These are phyloP conservation scores for Solanum corneliomulleri DNA, from an alignment of 257 asterid genomes.

Conservation along the genomic window DNA sequence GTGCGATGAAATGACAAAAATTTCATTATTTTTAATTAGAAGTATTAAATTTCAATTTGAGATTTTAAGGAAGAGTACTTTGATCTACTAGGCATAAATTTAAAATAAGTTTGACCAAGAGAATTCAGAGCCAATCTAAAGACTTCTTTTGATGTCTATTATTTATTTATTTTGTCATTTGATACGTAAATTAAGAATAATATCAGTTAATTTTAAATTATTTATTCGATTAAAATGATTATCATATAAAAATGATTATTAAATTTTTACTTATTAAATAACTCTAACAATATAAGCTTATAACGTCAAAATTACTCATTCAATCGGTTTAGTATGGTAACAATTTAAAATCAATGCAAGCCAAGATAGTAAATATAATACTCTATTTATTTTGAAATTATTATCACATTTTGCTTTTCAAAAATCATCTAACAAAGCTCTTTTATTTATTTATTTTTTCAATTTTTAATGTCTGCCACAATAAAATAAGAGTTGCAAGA, in stretches of 20 bases:
- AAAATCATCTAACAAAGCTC: not conserved
- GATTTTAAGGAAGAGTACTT: not conserved
- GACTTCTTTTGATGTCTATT: not conserved
- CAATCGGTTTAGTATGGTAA: too few species aligned
- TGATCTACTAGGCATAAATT: not conserved
- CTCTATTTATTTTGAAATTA: too few species aligned
- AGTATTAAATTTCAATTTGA: not conserved
- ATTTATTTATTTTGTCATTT: too few species aligned
- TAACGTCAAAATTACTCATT: too few species aligned
- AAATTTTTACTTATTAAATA: not conserved
- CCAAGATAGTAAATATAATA: too few species aligned
- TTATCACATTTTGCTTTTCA: too few species aligned
- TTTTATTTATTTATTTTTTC: not conserved
- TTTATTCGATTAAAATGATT: not conserved
- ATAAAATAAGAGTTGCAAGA: not conserved
- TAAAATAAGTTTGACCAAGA: not conserved
- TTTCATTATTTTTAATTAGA: not conserved
- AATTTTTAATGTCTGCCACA: not conserved
- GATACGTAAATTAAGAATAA: too few species aligned
- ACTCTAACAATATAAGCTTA: not conserved
- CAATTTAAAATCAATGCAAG: too few species aligned
- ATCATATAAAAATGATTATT: not conserved
- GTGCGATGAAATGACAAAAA: not conserved
- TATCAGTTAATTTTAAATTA: not conserved
- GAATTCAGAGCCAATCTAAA: not conserved